Conservation (phyloP, 495 filamentous ascomycete species). For the Aspergillus haitiensis region DNA sequence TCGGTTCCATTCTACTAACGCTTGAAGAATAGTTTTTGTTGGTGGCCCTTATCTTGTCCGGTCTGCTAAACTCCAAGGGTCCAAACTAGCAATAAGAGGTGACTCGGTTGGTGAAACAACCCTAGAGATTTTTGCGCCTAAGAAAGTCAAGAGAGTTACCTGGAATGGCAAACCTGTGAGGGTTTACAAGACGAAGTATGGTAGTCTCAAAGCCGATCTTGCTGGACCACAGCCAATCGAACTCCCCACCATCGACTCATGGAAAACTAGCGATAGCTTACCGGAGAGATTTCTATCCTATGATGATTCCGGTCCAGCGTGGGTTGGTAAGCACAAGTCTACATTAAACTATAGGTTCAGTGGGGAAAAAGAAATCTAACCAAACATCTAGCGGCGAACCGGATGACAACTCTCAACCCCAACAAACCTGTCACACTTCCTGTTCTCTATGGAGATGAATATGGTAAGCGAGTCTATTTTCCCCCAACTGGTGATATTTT, state of each 20-base stretch:
- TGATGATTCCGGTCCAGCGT: slow-evolving; percentile 57
- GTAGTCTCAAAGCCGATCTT: slow-evolving; percentile 51
- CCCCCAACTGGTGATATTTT: neutral
- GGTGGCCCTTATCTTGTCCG: slow-evolving; percentile 66
- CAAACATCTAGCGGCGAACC: slow-evolving; percentile 48
- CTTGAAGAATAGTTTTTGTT: slow-evolving; percentile 50
- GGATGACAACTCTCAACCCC: slow-evolving; percentile 59
- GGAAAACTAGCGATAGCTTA: slow-evolving; percentile 68
- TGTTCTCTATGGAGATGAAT: slow-evolving; percentile 62
- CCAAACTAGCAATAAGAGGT: slow-evolving; percentile 56
- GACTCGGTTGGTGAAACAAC: slow-evolving; percentile 63
- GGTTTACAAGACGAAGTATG: slow-evolving; percentile 40
- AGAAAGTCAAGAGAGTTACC: slow-evolving; percentile 45
- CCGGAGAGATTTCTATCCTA: slow-evolving; percentile 63
- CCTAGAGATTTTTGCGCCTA: slow-evolving; percentile 61
- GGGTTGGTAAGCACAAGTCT: slow-evolving; percentile 49
- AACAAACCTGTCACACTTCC: slow-evolving; percentile 58
- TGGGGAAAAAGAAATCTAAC: slow-evolving; percentile 1
- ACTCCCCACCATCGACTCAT: slow-evolving; percentile 56
- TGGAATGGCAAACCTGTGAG: slow-evolving; percentile 55
- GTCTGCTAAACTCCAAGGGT: slow-evolving; percentile 48
- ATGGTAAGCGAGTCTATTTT: slow-evolving; percentile 39
- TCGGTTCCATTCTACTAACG: neutral
- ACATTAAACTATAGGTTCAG: neutral
- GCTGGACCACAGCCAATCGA: slow-evolving; percentile 42